These are phyloP conservation scores for Thelonectria rubi DNA, from an alignment of 2,329 filamentous ascomycete species.

Conservation along the genomic window DNA sequence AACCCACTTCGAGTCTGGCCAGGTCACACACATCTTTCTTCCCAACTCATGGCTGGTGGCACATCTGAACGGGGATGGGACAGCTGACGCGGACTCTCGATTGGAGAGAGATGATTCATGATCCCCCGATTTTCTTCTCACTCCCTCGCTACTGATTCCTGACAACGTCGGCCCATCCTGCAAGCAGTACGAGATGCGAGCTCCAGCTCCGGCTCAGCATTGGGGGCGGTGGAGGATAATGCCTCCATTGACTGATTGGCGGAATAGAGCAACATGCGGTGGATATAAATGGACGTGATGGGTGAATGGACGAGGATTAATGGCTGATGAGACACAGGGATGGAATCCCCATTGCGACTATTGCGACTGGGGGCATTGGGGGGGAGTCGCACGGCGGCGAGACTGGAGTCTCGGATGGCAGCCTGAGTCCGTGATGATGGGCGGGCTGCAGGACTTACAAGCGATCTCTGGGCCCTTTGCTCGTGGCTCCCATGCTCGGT, in stretches of 20 bases:
- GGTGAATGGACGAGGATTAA: constrained; percentile 22
- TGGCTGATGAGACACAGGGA: constrained; percentile 26
- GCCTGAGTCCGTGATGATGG: neutral
- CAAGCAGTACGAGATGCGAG: constrained; percentile 29
- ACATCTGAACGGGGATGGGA: constrained; percentile 30
- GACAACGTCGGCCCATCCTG: constrained; percentile 35
- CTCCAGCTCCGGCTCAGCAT: constrained; percentile 26
- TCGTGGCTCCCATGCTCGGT: constrained; percentile 43
- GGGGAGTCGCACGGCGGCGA: neutral
- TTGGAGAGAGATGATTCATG: constrained; percentile 34
- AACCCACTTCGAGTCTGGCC: constrained; percentile 27
- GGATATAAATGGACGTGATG: constrained; percentile 25
- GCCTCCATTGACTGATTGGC: constrained; percentile 31
- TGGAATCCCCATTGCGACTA: constrained; percentile 14
- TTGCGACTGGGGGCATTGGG: constrained; percentile 10
- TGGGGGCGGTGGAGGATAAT: constrained; percentile 27
- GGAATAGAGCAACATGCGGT: constrained; percentile 26
- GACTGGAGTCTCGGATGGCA: constrained; percentile 7
- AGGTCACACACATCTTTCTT: constrained; percentile 36
- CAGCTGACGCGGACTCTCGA: constrained; percentile 35
- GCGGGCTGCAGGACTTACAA: constrained; percentile 24
- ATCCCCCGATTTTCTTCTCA: constrained; percentile 15
- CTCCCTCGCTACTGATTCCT: constrained; percentile 18
- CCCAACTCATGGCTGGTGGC: constrained; percentile 33
- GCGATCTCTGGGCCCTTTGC: constrained; percentile 31